Conservation (phyloP, 495 filamentous ascomycete species). For the Lineolata rhizophorae region DNA sequence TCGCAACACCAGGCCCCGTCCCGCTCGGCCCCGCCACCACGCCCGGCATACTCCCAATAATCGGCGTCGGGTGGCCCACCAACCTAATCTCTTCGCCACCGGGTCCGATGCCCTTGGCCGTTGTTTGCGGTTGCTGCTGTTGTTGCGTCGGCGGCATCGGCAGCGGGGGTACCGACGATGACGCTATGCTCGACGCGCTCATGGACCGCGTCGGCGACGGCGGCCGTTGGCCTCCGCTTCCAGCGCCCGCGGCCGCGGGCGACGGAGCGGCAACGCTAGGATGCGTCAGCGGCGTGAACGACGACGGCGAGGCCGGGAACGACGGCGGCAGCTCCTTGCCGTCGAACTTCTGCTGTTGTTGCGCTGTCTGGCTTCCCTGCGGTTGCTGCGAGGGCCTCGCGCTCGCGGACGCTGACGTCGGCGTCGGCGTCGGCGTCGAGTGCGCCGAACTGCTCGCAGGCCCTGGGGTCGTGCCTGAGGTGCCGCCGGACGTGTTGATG, state of each 20-base stretch:
- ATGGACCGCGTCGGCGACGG: too few species aligned
- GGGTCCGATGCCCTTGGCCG: slow-evolving; percentile 8
- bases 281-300: slow-evolving; percentile 22
- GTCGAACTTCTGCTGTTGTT: slow-evolving; percentile 1
- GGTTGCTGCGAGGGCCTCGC: slow-evolving; percentile 5
- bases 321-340: slow-evolving; percentile 7
- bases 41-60: too few species aligned
- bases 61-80: too few species aligned
- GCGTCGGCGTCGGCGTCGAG: slow-evolving; percentile 38
- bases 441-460: too few species aligned
- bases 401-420: slow-evolving; percentile 21
- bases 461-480: too few species aligned
- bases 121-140: not conserved
- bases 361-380: slow-evolving; percentile 18
- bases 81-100: too few species aligned
- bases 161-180: slow-evolving; percentile 56
- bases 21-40: too few species aligned
- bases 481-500: too few species aligned
- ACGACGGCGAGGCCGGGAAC: slow-evolving; percentile 33
- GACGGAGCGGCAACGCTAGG: slow-evolving; percentile 42
- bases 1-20: too few species aligned
- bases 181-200: slow-evolving; percentile 79
- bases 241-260: too few species aligned
- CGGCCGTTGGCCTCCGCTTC: too few species aligned
- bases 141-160: slow-evolving; percentile 10